phyloP scores from a whole-genome alignment of 345 rosid genomes.

The Carallia brachiata region DNA sequence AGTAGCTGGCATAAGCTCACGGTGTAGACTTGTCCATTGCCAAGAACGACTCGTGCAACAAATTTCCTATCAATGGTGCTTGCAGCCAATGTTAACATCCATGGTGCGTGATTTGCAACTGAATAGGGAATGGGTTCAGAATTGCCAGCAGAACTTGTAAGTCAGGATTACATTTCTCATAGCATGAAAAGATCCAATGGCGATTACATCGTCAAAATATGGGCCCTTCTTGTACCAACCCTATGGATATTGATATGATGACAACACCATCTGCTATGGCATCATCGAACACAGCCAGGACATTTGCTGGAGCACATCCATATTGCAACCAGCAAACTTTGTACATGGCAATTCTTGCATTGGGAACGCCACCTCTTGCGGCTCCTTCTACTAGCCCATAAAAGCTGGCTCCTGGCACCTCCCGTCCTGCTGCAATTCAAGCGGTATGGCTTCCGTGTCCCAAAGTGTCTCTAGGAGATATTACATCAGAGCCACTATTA shows the following conservation, averaged over 20 bases:
- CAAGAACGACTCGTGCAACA: slow-evolving; percentile 20
- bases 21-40: slow-evolving; percentile 24
- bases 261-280: slow-evolving; percentile 35
- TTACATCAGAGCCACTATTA: background rate
- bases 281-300: slow-evolving; percentile 31
- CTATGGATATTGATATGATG: slow-evolving; percentile 25
- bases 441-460: slow-evolving; percentile 30
- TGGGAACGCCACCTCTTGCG: slow-evolving; percentile 27
- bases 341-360: slow-evolving; percentile 26
- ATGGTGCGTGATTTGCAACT: slow-evolving; percentile 28
- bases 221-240: background rate
- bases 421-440: slow-evolving; percentile 23
- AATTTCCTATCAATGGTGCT: slow-evolving; percentile 36
- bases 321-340: slow-evolving; percentile 22
- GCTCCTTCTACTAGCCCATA: background rate
- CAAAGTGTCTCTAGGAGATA: slow-evolving; percentile 18
- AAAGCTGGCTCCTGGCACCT: slow-evolving; percentile 11
- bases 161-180: slow-evolving; percentile 35
- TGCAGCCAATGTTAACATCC: slow-evolving; percentile 33
- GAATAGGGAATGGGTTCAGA: slow-evolving; percentile 15
- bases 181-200: slow-evolving; percentile 38
- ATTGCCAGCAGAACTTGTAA: slow-evolving; percentile 28
- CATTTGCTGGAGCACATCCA: slow-evolving; percentile 20
- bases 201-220: slow-evolving; percentile 24
- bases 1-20: slow-evolving; percentile 5